Percentiles rank a stretch among this genome's conserved stretches.
These are phyloP conservation scores for Citeromyces nyonsensis DNA, from an alignment of 805 yeast genomes.

Conservation along the genomic window DNA sequence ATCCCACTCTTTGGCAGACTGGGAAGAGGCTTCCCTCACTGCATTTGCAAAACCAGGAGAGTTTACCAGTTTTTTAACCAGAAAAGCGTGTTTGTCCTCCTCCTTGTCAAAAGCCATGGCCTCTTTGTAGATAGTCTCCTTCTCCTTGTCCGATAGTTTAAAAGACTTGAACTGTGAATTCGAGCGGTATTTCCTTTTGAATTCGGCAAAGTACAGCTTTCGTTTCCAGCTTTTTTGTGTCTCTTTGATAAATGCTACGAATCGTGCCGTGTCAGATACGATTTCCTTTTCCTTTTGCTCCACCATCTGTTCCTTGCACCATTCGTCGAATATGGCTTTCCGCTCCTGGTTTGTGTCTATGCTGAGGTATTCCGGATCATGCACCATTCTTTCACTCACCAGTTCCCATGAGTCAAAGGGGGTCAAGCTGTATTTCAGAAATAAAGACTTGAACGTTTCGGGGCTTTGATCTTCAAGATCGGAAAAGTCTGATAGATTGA, in stretches of 20 bases:
- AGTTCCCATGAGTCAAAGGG: slow-evolving; percentile 11
- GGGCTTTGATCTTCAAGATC: no score
- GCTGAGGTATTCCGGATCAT: slow-evolving; percentile 9
- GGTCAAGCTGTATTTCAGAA: no score
- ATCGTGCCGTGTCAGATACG: slow-evolving; percentile 1
- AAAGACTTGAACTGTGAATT: slow-evolving; percentile 5
- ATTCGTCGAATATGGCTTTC: slow-evolving; percentile 1
- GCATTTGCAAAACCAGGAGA: not conserved
- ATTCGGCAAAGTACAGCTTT: slow-evolving; percentile 11
- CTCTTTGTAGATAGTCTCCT: slow-evolving; percentile 7
- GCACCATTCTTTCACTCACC: slow-evolving; percentile 7
- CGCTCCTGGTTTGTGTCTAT: slow-evolving; percentile 6
- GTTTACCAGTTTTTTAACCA: not conserved
- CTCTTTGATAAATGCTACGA: slow-evolving; percentile 3
- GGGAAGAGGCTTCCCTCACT: no score
- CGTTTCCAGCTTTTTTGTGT: slow-evolving; percentile 4
- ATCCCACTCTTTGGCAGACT: no score
- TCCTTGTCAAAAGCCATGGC: slow-evolving; percentile 2
- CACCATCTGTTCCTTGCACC: slow-evolving; percentile 1
- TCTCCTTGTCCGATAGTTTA: slow-evolving; percentile 5
- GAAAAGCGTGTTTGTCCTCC: not conserved
- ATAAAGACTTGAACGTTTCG: not conserved
- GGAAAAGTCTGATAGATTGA: no score
- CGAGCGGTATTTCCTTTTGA: slow-evolving; percentile 8
- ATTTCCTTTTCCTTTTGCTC: not conserved